Conservation (phyloP, 192 early-diverging fungal species). For the Thamnidium elegans region DNA sequence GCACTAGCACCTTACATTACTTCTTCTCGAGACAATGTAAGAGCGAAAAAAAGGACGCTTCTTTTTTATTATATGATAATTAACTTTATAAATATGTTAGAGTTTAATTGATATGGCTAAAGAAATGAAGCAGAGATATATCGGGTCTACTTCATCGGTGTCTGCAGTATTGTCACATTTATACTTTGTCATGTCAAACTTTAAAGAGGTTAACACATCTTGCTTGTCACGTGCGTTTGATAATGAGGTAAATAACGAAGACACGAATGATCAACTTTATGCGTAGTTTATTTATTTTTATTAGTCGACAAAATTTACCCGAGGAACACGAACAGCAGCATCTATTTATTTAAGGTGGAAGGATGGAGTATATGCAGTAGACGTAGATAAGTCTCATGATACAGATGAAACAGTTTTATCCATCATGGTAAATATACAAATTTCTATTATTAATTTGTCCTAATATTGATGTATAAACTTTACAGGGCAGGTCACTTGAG, state of each 20-base stretch:
- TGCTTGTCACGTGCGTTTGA: conserved; percentile 62
- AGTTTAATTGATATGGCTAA: conserved; percentile 51
- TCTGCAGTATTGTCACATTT: conserved; percentile 72
- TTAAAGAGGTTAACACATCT: conserved; percentile 56
- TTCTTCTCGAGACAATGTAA: conserved; percentile 68
- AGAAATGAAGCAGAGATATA: conserved; percentile 52
- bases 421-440: conserved; percentile 50
- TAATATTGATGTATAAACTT: too few relatives aligned
- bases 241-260: conserved; percentile 43
- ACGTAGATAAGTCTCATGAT: conserved; percentile 78
- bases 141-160: conserved; percentile 90
- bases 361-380: conserved; percentile 76
- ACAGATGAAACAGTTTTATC: conserved; percentile 69
- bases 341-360: conserved; percentile 69
- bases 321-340: conserved; percentile 60
- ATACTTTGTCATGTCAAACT: conserved; percentile 68
- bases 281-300: not conserved
- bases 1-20: conserved; percentile 76
- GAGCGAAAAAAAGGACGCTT: not conserved
- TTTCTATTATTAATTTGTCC: not conserved
- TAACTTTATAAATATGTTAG: not conserved
- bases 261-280: not conserved
- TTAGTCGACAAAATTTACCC: conserved; percentile 59
- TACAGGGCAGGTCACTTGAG: conserved; percentile 83
- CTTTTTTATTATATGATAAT: too few relatives aligned